These are phyloP conservation scores for Colletotrichum orbiculare DNA, from an alignment of 2,329 filamentous ascomycete genomes.

Conservation along the genomic window DNA sequence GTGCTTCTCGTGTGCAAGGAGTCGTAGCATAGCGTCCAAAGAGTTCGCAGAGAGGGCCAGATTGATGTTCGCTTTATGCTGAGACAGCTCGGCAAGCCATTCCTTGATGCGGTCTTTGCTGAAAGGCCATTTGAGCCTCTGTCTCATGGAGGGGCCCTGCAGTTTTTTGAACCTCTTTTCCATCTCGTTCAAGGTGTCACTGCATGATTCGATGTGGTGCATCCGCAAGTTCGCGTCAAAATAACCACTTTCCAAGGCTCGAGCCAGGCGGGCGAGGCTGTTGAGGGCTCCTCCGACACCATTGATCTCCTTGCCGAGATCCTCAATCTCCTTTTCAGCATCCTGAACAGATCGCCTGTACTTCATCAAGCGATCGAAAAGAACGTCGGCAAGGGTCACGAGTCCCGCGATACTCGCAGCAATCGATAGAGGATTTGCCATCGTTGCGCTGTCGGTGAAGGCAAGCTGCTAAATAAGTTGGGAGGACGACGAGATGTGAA, in stretches of 20 bases:
- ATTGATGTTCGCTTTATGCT: slow-evolving; percentile 16
- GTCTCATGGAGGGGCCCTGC: neutral
- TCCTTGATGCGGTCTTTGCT: neutral
- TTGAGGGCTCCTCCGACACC: neutral
- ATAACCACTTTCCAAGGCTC: neutral
- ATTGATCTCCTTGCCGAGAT: slow-evolving; percentile 4
- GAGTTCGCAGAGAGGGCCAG: slow-evolving; percentile 11
- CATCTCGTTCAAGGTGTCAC: neutral
- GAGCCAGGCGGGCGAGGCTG: neutral
- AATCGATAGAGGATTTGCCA: slow-evolving; percentile 13
- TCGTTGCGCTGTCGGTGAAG: neutral
- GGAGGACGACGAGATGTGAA: neutral
- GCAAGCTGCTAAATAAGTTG: neutral
- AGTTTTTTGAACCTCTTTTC: neutral
- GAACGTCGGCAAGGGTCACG: slow-evolving; percentile 2
- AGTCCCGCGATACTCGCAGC: slow-evolving; percentile 20
- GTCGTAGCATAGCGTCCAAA: neutral
- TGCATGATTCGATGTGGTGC: slow-evolving; percentile 14
- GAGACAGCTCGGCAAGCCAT: neutral
- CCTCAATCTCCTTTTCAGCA: neutral
- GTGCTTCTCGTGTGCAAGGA: neutral
- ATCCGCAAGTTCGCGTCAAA: slow-evolving; percentile 2
- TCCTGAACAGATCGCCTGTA: slow-evolving; percentile 1
- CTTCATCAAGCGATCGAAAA: slow-evolving; percentile 3
- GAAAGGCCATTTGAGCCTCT: neutral